Percentiles rank a stretch among this genome's conserved stretches.
These are phyloP conservation scores for Pichia sporocuriosa DNA, from an alignment of 805 yeast species.

Conservation along the genomic window DNA sequence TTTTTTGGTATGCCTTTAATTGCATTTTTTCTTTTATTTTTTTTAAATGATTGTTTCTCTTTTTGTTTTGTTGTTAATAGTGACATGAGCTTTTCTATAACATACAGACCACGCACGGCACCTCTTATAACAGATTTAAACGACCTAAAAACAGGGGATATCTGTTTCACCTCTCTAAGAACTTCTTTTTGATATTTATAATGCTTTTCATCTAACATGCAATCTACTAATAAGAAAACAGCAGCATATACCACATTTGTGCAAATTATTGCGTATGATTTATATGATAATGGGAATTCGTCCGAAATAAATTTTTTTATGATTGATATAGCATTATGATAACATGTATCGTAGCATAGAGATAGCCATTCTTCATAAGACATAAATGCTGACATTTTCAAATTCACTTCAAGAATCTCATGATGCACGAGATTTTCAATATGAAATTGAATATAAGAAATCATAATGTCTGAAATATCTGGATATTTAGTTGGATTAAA, in stretches of 20 bases:
- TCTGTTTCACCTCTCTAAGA: conserved; percentile 13
- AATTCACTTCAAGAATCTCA: conserved; percentile 26
- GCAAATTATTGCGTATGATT: conserved; percentile 22
- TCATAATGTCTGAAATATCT: conserved; percentile 5
- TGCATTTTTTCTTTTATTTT: neutral
- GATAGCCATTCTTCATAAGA: conserved; percentile 21
- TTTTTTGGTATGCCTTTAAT: too few relatives aligned
- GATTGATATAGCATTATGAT: conserved; percentile 17
- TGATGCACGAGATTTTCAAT: conserved; percentile 15
- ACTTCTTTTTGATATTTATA: conserved; percentile 15
- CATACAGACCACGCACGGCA: conserved; percentile 27
- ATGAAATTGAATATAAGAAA: conserved; percentile 18
- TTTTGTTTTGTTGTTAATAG: neutral
- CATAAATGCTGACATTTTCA: conserved; percentile 26
- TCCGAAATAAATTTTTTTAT: conserved; percentile 15
- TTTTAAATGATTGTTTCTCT: neutral
- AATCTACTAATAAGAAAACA: conserved; percentile 26
- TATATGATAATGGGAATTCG: conserved; percentile 15
- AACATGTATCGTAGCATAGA: conserved; percentile 19
- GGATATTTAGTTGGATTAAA: conserved; percentile 12
- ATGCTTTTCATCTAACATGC: conserved; percentile 20
- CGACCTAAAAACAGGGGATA: conserved; percentile 19
- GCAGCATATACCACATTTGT: conserved; percentile 24
- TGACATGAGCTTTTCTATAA: conserved; percentile 20
- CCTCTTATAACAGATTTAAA: conserved; percentile 24